Percentiles rank a stretch among this genome's conserved stretches.
Evolutionary conservation across 805 yeast genomes (phyloP).

Genomic region (Blastobotrys muscicola): DNA sequence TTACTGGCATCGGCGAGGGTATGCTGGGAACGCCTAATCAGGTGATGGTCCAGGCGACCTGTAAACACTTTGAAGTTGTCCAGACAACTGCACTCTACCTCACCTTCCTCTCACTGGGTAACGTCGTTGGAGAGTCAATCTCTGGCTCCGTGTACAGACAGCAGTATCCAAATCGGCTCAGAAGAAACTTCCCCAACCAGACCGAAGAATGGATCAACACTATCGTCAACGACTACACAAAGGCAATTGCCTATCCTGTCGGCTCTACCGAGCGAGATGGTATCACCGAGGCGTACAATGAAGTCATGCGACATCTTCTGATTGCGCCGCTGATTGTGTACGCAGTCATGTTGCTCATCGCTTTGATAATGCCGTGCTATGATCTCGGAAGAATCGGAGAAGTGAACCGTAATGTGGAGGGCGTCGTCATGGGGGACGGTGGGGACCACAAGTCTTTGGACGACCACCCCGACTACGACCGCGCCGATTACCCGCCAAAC

Average conservation of each 20-base stretch:
- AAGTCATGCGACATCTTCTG: slow-evolving; percentile 7
- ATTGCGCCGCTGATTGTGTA: slow-evolving; percentile 8
- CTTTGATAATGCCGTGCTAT: slow-evolving; percentile 1
- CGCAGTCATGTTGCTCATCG: slow-evolving; percentile 7
- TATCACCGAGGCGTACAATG: slow-evolving; percentile 9
- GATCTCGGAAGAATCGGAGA: too few relatives aligned
- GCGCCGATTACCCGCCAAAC: too few relatives aligned
- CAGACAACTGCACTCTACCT: slow-evolving; percentile 6
- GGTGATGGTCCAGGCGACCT: slow-evolving; percentile 6
- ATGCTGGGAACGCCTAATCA: slow-evolving; percentile 46
- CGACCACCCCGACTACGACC: too few relatives aligned
- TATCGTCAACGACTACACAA: slow-evolving; percentile 1
- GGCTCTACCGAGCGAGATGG: slow-evolving; percentile 8
- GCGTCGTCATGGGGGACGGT: too few relatives aligned
- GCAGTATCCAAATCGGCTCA: slow-evolving; percentile 2
- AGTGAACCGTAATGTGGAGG: too few relatives aligned
- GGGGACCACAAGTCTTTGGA: too few relatives aligned
- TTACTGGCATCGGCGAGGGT: slow-evolving; percentile 64
- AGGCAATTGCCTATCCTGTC: slow-evolving; percentile 1
- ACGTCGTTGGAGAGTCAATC: slow-evolving; percentile 8
- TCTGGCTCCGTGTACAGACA: slow-evolving; percentile 8
- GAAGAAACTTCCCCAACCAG: slow-evolving; percentile 1
- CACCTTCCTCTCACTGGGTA: slow-evolving; percentile 5
- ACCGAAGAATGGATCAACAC: not conserved
- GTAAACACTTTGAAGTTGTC: slow-evolving; percentile 6